Evolutionary conservation across 345 rosid species (phyloP), one percentile per base, ranked within the genome.

Genomic region (Cardamine resedifolia): DNA sequence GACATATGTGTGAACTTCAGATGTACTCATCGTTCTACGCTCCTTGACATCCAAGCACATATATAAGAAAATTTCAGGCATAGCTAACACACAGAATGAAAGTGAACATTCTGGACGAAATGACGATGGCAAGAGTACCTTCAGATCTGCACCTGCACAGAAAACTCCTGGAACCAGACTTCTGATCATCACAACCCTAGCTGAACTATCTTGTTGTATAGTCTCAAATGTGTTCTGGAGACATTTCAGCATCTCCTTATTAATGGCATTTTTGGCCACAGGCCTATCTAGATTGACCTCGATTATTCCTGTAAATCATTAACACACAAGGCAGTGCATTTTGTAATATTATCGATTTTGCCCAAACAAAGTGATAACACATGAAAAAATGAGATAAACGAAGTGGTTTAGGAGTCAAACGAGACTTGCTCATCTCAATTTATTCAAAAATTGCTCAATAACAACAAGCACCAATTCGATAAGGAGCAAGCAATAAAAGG

Each of bases 121-220:
- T 4, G 52, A 19, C 0, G 34, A 7, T 27, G 44, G 27, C n/a
- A 21, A 56, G n/a, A 39, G 26, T 70, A 77, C 80, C 97, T 91
- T 94, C 50, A 94, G 82, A 85, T 94, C 97, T 68, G 97, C 98
- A 15, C 98, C 98, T 26, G 97, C 96, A 49, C 97, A 94, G 78
- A 94, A 94, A 49, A 80, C 85, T 27, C 83, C 85, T 5, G 97
- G 96, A 75, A 89, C 91, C 24, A 85, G 78, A 66, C 98, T 94
- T 65, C 68, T 74, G 28, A 91, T 81, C 87, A 91, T 56, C 38
- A 85, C 89, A 71, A 94, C 95, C 26, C 79, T 86, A 39, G 87
- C 92, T 0, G 88, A 80, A 41, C 73, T 72, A 78, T 94, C 97
- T 30, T 66, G 58, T 3, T 64, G 71, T 43, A 94, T 81, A 24